These are phyloP conservation scores for Edaphochlamys debaryana DNA, from an alignment of 139 green algal species.

Conservation along the genomic window DNA sequence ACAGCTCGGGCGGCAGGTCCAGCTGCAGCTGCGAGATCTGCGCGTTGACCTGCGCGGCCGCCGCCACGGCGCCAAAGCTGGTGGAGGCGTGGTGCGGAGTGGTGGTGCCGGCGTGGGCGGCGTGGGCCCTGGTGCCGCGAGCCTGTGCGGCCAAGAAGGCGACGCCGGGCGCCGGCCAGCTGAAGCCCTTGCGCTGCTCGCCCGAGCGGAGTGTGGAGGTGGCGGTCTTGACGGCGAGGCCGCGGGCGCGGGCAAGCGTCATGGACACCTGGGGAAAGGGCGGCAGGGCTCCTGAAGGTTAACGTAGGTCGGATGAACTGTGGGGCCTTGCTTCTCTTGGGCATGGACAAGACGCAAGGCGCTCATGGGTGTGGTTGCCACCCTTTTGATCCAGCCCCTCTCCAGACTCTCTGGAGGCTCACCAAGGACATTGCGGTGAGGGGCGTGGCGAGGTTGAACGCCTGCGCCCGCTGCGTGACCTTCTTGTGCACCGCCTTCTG, in stretches of 20 bases:
- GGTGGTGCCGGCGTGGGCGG: too few species aligned
- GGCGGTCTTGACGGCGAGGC: conserved; percentile 9
- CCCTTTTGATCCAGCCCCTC: too few species aligned
- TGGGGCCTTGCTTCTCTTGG: too few species aligned
- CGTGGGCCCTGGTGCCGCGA: too few species aligned
- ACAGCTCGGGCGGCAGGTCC: neutral
- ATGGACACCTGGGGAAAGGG: conserved; percentile 3
- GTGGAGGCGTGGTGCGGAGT: neutral
- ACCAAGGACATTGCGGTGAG: conserved; percentile 30
- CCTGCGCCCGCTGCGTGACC: neutral
- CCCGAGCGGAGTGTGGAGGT: neutral
- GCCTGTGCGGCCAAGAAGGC: neutral
- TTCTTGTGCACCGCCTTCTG: conserved; percentile 11
- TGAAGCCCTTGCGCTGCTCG: neutral
- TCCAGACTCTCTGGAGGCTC: neutral
- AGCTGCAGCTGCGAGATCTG: neutral
- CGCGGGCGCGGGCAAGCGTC: neutral
- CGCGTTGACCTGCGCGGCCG: neutral
- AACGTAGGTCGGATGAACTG: neutral
- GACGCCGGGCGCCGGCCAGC: neutral
- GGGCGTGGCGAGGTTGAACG: conserved; percentile 23
- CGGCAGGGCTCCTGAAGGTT: neutral
- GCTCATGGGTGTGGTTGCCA: too few species aligned
- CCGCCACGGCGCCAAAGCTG: too few species aligned
- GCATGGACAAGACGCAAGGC: too few species aligned